These are phyloP conservation scores for Colletotrichum salicis DNA, from an alignment of 2,329 filamentous ascomycete genomes.

Conservation along the genomic window DNA sequence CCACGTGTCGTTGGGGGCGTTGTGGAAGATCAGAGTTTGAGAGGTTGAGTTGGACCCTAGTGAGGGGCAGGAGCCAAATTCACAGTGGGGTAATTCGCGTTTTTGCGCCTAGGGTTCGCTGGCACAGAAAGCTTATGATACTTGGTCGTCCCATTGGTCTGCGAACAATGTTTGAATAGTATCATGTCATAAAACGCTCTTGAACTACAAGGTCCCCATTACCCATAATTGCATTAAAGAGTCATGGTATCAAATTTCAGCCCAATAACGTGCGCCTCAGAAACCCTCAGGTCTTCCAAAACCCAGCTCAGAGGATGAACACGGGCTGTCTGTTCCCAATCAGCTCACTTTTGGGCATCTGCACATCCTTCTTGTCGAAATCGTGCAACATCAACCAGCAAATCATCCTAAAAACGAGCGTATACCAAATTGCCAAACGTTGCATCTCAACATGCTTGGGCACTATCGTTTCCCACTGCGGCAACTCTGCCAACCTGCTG, in stretches of 20 bases:
- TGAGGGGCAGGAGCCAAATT: background rate
- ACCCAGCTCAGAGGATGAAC: conserved; percentile 40
- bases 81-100: background rate
- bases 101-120: background rate
- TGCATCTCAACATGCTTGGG: background rate
- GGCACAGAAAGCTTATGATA: background rate
- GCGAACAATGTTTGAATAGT: background rate
- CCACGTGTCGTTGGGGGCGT: background rate
- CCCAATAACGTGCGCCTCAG: background rate
- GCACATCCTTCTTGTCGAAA: conserved; percentile 48
- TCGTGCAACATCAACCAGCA: conserved; percentile 52
- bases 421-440: conserved; percentile 43
- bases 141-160: background rate
- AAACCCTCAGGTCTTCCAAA: background rate
- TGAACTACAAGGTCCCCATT: too few relatives aligned
- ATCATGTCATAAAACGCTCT: too few relatives aligned
- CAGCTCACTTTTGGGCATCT: conserved; percentile 46
- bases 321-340: conserved; percentile 49
- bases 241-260: background rate
- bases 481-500: background rate
- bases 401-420: conserved; percentile 49
- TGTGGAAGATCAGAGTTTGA: background rate
- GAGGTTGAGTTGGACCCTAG: background rate
- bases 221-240: background rate
- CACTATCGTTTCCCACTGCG: background rate